A percentile compares a stretch with the other conserved stretches of the same genome.
These are phyloP conservation scores for Colletotrichum gloeosporioides DNA, from an alignment of 2,329 filamentous ascomycete species.

Conservation along the genomic window DNA sequence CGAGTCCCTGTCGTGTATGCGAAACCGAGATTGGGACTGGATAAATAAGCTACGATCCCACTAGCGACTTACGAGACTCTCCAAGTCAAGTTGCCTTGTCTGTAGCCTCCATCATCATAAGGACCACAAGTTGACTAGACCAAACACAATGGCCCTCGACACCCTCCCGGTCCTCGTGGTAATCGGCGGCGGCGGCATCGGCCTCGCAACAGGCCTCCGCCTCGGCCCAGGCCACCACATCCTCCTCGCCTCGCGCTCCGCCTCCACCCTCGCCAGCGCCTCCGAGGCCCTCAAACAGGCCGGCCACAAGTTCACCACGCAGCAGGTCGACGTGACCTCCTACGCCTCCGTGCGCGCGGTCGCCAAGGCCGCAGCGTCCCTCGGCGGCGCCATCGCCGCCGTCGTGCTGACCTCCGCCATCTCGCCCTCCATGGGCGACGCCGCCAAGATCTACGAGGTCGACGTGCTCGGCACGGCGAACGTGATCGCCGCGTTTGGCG, in stretches of 20 bases:
- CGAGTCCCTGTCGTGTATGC: not conserved
- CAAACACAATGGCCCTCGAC: not conserved
- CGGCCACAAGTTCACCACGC: not conserved
- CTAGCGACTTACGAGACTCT: fast-evolving
- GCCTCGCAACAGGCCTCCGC: not conserved
- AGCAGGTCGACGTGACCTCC: not conserved
- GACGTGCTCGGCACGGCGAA: not conserved
- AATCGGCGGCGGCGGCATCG: constrained; percentile 9
- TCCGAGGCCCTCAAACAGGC: not conserved
- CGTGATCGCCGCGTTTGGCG: not conserved
- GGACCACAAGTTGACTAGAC: too few species aligned
- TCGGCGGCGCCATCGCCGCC: not conserved
- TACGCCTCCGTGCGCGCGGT: not conserved
- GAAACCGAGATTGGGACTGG: not conserved
- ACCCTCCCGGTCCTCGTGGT: not conserved
- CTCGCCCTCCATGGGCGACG: not conserved
- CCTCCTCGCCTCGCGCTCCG: not conserved
- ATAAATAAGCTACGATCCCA: not conserved
- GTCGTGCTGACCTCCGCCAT: not conserved
- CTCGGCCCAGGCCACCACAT: not conserved
- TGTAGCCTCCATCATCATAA: fast-evolving
- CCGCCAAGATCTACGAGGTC: not conserved
- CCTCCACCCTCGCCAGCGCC: not conserved
- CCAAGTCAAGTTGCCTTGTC: not conserved
- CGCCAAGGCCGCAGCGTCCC: not conserved